A percentile compares a stretch with the other conserved stretches of the same genome.
These are phyloP conservation scores for Ceratocystiopsis sp. DNA, from an alignment of 2,329 filamentous ascomycete species.

Conservation along the genomic window DNA sequence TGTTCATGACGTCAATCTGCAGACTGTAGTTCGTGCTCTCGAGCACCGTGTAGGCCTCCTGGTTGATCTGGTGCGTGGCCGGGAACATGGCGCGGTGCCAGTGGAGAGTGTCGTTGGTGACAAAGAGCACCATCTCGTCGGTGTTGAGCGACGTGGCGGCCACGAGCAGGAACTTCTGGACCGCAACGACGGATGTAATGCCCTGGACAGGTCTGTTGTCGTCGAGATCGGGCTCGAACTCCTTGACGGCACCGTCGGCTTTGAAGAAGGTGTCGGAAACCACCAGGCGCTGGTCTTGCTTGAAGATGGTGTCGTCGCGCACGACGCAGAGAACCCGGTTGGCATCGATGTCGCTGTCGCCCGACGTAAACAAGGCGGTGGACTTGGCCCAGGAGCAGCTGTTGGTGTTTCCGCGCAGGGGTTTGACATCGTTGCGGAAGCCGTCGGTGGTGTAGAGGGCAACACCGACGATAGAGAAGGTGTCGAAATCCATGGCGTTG, in stretches of 20 bases:
- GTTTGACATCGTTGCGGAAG: constrained; percentile 51
- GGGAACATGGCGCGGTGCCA: constrained; percentile 92
- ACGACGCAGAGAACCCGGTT: constrained; percentile 68
- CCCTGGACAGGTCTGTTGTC: constrained; percentile 62
- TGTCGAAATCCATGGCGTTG: constrained; percentile 53
- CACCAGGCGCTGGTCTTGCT: constrained; percentile 59
- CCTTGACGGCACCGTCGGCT: constrained; percentile 30
- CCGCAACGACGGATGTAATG: constrained; percentile 62
- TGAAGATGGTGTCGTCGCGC: constrained; percentile 49
- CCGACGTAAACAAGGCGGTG: constrained; percentile 54
- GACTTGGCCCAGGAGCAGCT: constrained; percentile 82
- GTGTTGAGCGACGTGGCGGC: constrained; percentile 66
- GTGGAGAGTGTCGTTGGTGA: constrained; percentile 63
- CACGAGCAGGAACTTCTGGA: constrained; percentile 75
- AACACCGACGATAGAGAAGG: constrained; percentile 45
- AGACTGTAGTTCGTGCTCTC: constrained; percentile 97
- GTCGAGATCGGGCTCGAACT: constrained; percentile 63
- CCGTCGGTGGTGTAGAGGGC: constrained; percentile 68
- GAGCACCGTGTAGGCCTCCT: constrained; percentile 82
- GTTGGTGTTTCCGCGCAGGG: constrained; percentile 49
- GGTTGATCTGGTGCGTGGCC: constrained; percentile 58
- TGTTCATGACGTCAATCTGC: constrained; percentile 80
- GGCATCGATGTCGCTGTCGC: constrained; percentile 45
- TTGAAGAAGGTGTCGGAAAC: constrained; percentile 74
- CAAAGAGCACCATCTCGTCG: constrained; percentile 80